Evolutionary conservation across 768 basidiomycete genomes (phyloP), one percentile per base, ranked within the genome.

Genomic region (Termitomyces eurrhizus): DNA sequence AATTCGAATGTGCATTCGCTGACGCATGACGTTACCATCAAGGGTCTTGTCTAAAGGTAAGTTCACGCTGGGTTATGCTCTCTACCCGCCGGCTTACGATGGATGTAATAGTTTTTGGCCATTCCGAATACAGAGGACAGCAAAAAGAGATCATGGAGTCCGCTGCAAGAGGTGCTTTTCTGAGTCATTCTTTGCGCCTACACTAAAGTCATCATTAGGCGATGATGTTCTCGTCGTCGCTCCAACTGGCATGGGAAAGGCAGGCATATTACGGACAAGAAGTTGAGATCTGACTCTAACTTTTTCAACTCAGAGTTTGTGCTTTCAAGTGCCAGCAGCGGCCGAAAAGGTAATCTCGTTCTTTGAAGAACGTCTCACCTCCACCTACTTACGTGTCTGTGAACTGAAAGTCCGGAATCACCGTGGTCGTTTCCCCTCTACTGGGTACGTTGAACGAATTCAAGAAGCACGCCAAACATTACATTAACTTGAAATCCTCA

Each of bases 211-310:
- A 55, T 12, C 18, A 29, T 14, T 58, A 90, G 90, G 88, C 4
- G 73, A 72, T 9, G 91, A 93, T 71, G 84, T 93, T 14, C 80
- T 93, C 52, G 89, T 92, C 11, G 79, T 93, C 3, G 92, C 92
- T 18, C 91, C 92, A 0, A 94, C 93, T 11, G 91, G 92, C 4
- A 91, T 93, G 89, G 93, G 92, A 37, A 94, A 94, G 81, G 92
- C 88, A 35, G 42, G 67, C 68, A 8, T 35, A 21, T 24, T 41
- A 29, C 29, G 39, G 8, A 14, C 33, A 42, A 32, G 39, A 35
- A 41, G 41, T 50, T 14, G 35, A n/a, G 46, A 39, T 39, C 24
- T 7, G 4, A 29, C 24, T 58, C 48, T 39, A 37, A 57, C 46
- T 13, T 50, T 55, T 6, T 52, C 24, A 4, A 54, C 29, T 32